These are phyloP conservation scores for Prunus campanulata DNA, from an alignment of 306 rosid genomes.

Conservation along the genomic window DNA sequence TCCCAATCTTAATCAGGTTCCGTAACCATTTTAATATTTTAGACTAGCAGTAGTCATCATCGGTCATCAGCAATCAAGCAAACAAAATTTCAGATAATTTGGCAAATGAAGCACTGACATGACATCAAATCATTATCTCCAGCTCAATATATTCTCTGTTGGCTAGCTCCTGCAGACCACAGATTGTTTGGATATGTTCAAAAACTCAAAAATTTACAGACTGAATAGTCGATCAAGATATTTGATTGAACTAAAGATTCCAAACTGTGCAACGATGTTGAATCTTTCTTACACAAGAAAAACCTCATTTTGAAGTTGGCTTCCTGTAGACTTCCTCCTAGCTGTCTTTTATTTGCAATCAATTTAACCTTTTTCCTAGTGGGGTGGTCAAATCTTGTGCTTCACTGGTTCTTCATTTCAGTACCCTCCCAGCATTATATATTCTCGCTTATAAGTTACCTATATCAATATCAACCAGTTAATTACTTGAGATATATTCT, in stretches of 20 bases:
- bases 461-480: background rate
- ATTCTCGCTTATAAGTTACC: too few relatives aligned
- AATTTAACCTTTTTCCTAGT: constrained; percentile 8
- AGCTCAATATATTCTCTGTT: background rate
- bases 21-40: constrained; percentile 9
- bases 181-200: too few relatives aligned
- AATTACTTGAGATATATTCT: background rate
- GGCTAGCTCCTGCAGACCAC: too few relatives aligned
- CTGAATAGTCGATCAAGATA: too few relatives aligned
- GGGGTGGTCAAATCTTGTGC: constrained; percentile 21
- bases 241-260: background rate
- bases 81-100: constrained; percentile 8
- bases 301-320: too few relatives aligned
- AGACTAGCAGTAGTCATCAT: background rate
- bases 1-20: constrained; percentile 10
- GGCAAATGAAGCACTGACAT: background rate
- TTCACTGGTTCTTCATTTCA: background rate
- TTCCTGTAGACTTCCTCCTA: too few relatives aligned
- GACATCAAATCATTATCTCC: background rate
- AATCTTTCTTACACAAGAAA: background rate
- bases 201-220: too few relatives aligned
- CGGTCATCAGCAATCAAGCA: background rate
- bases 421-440: background rate
- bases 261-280: background rate
- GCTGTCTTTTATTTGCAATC: background rate